Base-by-base conservation (phyloP, 1,139 yeast genomes). In the Nakaseomyces nivariensis region DNA sequence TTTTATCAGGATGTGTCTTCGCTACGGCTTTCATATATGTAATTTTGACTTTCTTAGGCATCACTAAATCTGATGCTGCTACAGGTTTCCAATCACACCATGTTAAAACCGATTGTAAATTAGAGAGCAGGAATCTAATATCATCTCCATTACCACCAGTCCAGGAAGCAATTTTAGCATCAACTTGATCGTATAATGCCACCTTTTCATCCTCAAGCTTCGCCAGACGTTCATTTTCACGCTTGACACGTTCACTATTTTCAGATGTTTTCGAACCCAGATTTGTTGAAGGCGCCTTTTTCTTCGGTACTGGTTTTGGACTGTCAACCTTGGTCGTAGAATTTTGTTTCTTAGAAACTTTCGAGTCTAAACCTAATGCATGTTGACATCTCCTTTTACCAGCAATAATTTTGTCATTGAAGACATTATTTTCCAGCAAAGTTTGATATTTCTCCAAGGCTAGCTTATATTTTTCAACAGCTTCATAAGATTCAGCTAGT, bases 1-100 rank as follows among this genome's bases (percentile, higher is more conserved):
- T 71, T 66, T 94, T 94, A 66, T 94, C 98, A 0, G 98, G 98
- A 63, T 94, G 99, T 5, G 94, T 88, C 57, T 83, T 80, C 34
- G 96, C 82, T 42, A 89, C 94, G 1, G 96, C 97, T 66, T 88
- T 92, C 90, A 94, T 78, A 67, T 92, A 94, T 34, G 75, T 74
- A 45, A 90, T 71, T 65, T 92, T 90, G 43, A 90, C 97, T 63
- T 85, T 89, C 59, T 88, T 89, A n/a, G 95, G 90, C 57, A 90
- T 71, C 58, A 92, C 92, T 52, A 94, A 72, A 51, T 92, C 97
- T 13, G 84, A 76, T 56, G 84, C 67, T 1, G 81, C 67, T 27
- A 88, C 75, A 54, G 77, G 72, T 63, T 81, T 72, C 94, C 95
- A 78, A 56, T 77, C 71, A 52, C 75, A 71, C 62, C 85, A 72